Base-by-base conservation (phyloP, 768 basidiomycete genomes). In the Antrodiella citrinella region DNA sequence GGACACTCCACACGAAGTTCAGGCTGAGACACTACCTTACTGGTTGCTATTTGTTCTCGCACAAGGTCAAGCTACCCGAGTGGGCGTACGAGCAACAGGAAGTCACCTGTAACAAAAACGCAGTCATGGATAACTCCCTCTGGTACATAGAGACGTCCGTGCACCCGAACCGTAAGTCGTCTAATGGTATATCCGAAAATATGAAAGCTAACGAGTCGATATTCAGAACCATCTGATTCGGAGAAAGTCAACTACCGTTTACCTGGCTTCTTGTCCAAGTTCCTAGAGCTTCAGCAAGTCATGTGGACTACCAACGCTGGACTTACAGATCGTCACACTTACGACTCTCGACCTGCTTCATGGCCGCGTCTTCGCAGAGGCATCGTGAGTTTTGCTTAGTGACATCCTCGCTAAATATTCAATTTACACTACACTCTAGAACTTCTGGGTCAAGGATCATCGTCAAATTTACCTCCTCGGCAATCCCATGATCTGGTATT, bases 31-130 rank as follows among this genome's bases (percentile, higher is more conserved):
- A 99, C 66, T 72, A 77, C 15, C 72, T 94, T 57, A 88, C 89
- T 0, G 93, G 94, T 0, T 99, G 96, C 65, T 98, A 96, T 64
- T 75, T 99, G 30, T 99, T 98, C 74, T 92, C 89, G 20, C 96
- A 99, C 71, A 96, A 96, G 66, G 86, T 97, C 60, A 98, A 98
- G 69, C 71, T 99, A 1, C 96, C 96, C 0, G 89, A 96, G 3
- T 99, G 96, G 96, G 96, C 82, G 0, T 99, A 77, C 58, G 96
- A 97, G 62, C 96, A 99, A 66, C 96, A 99, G 65, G 96, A 99
- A 62, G 96, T 99, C 47, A 98, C 96, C 0, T 99, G 96, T 67
- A 99, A 99, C 69, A 98, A 93, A 76, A 95, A 98, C 59, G 94
- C 96, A 11, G 86, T 86, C 21, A 77, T 71, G 65, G 77, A 75